These are phyloP conservation scores for Anisodus acutangulus DNA, from an alignment of 257 asterid genomes.

Conservation along the genomic window DNA sequence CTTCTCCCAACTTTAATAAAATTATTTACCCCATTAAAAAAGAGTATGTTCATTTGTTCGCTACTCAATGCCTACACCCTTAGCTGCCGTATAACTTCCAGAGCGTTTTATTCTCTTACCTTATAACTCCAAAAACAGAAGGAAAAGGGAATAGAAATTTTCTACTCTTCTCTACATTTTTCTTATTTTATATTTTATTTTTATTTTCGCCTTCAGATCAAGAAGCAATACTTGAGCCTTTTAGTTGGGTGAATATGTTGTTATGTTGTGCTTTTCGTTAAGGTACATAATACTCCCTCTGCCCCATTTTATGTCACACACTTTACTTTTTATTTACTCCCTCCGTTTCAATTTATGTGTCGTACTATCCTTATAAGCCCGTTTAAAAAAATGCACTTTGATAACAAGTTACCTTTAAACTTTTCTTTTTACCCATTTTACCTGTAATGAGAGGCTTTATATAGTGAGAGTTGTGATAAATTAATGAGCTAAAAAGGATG, in stretches of 20 bases:
- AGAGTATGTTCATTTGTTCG: background rate
- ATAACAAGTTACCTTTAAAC: background rate
- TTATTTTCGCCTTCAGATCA: background rate
- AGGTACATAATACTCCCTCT: background rate
- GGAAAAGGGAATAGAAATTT: background rate
- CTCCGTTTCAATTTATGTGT: background rate
- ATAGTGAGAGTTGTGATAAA: slow-evolving; percentile 2
- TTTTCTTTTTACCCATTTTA: slow-evolving; percentile 9
- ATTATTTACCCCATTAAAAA: background rate
- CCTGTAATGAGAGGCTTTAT: background rate
- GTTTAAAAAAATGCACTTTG: background rate
- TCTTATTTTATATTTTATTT: background rate
- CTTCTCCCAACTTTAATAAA: background rate
- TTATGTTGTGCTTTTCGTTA: background rate
- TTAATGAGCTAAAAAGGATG: slow-evolving; percentile 17
- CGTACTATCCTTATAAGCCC: background rate
- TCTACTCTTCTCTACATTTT: background rate
- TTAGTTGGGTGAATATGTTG: slow-evolving; percentile 11
- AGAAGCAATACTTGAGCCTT: slow-evolving; percentile 18
- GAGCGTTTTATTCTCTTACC: slow-evolving; percentile 1
- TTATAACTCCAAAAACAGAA: background rate
- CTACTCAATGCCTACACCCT: background rate
- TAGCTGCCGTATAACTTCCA: background rate
- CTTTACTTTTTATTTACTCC: background rate
- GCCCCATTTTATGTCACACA: background rate